Conservation (phyloP, 148 eudicot species). For the Rhododendron ferrugineum region DNA sequence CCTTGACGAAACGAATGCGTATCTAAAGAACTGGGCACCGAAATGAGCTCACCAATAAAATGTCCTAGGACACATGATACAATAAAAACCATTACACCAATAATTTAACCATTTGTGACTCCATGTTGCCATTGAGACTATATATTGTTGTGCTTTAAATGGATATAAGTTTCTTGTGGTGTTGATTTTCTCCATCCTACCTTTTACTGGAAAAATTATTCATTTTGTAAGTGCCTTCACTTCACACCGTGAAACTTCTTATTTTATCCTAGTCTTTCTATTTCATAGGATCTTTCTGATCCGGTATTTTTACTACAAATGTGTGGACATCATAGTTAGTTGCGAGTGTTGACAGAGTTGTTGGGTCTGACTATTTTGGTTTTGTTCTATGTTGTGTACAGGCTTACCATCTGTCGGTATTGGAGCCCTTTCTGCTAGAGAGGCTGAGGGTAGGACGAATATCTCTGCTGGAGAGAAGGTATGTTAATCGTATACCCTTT, state of each 20-base stretch:
- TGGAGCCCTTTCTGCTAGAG: constrained; percentile 96
- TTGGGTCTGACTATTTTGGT: background rate
- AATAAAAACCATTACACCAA: background rate
- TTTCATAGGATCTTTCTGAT: background rate
- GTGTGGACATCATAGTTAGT: background rate
- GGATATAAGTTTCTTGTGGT: background rate
- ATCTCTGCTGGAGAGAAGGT: constrained; percentile 81
- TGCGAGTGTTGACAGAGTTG: background rate
- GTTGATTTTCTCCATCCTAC: background rate
- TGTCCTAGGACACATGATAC: background rate
- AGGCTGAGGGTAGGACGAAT: constrained; percentile 84
- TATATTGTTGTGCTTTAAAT: background rate
- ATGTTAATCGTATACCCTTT: background rate
- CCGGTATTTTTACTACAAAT: background rate
- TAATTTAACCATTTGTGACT: background rate
- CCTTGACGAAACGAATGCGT: background rate
- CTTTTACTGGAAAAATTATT: background rate
- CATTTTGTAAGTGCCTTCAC: background rate
- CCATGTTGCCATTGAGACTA: background rate
- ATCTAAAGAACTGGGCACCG: background rate
- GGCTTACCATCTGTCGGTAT: constrained; percentile 87
- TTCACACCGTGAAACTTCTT: background rate
- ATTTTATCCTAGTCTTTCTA: background rate
- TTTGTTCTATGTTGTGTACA: constrained; percentile 25
- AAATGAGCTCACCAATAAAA: background rate